Conservation (phyloP, 441 rosid genomes). For the Populus hybrid region DNA sequence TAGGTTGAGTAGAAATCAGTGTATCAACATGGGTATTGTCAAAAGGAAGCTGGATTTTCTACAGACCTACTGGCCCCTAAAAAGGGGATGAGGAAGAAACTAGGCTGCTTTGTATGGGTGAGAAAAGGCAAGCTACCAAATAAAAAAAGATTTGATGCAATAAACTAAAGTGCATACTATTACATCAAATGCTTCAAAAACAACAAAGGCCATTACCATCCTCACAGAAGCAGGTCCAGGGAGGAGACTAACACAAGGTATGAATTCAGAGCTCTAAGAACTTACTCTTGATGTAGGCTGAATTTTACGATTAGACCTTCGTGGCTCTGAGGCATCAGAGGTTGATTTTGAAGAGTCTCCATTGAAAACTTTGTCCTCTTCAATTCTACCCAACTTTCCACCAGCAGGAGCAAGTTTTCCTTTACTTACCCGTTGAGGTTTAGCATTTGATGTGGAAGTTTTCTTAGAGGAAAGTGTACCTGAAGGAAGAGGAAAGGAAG, state of each 20-base stretch:
- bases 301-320: constrained; percentile 88
- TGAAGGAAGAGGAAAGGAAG: constrained; percentile 43
- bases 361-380: constrained; percentile 54
- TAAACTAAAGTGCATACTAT: background rate
- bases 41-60: background rate
- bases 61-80: background rate
- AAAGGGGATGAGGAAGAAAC: background rate
- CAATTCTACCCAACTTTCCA: constrained; percentile 55
- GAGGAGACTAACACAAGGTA: background rate
- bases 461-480: constrained; percentile 46
- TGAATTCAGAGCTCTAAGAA: background rate
- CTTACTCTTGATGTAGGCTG: constrained; percentile 99
- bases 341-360: constrained; percentile 37
- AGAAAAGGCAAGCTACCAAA: background rate
- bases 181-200: background rate
- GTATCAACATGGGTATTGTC: background rate
- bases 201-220: background rate
- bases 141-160: background rate
- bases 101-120: background rate
- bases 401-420: constrained; percentile 56
- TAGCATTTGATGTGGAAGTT: constrained; percentile 35
- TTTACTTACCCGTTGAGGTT: constrained; percentile 42
- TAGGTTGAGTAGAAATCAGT: background rate
- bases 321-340: constrained; percentile 61
- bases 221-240: background rate